Evolutionary conservation across 2,329 filamentous ascomycete genomes (phyloP).

Genomic region (Harringtonia lauricola): DNA sequence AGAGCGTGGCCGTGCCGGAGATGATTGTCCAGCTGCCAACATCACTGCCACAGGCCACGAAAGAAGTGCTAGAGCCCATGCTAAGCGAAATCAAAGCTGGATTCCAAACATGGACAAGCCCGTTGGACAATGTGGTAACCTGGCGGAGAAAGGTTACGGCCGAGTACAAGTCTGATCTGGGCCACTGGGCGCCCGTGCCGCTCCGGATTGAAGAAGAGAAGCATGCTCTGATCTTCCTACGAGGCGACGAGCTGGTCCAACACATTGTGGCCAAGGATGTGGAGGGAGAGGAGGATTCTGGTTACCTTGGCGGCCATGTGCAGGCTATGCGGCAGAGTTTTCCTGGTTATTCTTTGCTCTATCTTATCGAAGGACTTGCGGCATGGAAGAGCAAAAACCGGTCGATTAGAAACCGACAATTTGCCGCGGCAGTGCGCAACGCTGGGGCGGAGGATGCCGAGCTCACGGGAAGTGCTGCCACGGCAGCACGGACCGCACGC

Average conservation of each 20-base stretch:
- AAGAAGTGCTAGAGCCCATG: constrained; percentile 35
- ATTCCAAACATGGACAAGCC: constrained; percentile 31
- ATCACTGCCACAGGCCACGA: constrained; percentile 36
- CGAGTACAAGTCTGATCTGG: constrained; percentile 47
- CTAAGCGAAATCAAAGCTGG: constrained; percentile 39
- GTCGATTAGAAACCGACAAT: constrained; percentile 56
- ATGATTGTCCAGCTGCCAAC: constrained; percentile 66
- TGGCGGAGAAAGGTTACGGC: constrained; percentile 61
- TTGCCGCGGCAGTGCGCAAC: constrained; percentile 50
- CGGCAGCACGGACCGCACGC: constrained; percentile 2
- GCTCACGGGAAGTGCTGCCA: background rate
- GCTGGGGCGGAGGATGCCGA: background rate
- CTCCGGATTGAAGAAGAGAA: constrained; percentile 42
- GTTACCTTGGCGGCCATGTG: constrained; percentile 45
- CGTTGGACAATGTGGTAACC: constrained; percentile 43
- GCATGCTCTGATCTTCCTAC: constrained; percentile 50
- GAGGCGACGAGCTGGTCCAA: constrained; percentile 54
- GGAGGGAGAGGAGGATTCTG: background rate
- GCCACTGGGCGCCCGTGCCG: constrained; percentile 53
- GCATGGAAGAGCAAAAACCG: constrained; percentile 59
- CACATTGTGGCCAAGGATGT: constrained; percentile 31
- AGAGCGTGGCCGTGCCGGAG: constrained; percentile 60
- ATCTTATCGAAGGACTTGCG: constrained; percentile 59
- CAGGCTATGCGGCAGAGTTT: constrained; percentile 42
- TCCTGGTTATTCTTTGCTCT: constrained; percentile 45